Conservation (phyloP, 768 basidiomycete species). For the Rhizopogon vinicolor region DNA sequence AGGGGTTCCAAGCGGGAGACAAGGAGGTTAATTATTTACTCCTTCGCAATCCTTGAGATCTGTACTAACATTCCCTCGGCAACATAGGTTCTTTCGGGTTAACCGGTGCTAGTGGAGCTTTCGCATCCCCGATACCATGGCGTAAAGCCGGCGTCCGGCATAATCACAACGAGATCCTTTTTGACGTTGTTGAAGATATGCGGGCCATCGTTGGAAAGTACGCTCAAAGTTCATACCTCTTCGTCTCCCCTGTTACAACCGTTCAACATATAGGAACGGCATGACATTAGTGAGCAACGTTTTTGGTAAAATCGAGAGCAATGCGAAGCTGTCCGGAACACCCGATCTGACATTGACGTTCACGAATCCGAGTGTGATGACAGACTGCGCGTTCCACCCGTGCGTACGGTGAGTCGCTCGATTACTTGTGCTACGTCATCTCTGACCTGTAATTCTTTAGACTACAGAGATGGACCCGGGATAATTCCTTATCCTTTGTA, state of each 20-base stretch:
- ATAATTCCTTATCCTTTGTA: slow-evolving; percentile 81
- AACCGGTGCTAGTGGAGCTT: slow-evolving; percentile 40
- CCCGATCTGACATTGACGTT: slow-evolving; percentile 85
- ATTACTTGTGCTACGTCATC: not conserved
- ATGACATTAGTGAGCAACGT: slow-evolving; percentile 61
- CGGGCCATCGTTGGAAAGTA: slow-evolving; percentile 39
- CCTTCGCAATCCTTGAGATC: not conserved
- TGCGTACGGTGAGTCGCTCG: slow-evolving; percentile 69
- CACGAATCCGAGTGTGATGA: slow-evolving; percentile 65
- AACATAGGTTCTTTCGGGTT: slow-evolving; percentile 29
- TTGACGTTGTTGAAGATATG: slow-evolving; percentile 84
- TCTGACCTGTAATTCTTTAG: slow-evolving; percentile 33
- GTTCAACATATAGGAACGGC: slow-evolving; percentile 50
- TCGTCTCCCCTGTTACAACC: not conserved
- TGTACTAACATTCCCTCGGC: not conserved
- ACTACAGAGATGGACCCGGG: slow-evolving; percentile 73
- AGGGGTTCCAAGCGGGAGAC: slow-evolving; percentile 19
- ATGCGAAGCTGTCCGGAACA: slow-evolving; percentile 75
- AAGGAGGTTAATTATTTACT: slow-evolving; percentile 17
- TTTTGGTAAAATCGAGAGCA: slow-evolving; percentile 74
- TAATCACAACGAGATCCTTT: slow-evolving; percentile 87
- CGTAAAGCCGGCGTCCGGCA: slow-evolving; percentile 79
- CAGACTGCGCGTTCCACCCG: slow-evolving; percentile 86
- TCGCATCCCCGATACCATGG: slow-evolving; percentile 93
- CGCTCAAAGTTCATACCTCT: slow-evolving; percentile 3